These are phyloP conservation scores for Galeopsis tetrahit DNA, from an alignment of 257 asterid genomes.

Conservation along the genomic window DNA sequence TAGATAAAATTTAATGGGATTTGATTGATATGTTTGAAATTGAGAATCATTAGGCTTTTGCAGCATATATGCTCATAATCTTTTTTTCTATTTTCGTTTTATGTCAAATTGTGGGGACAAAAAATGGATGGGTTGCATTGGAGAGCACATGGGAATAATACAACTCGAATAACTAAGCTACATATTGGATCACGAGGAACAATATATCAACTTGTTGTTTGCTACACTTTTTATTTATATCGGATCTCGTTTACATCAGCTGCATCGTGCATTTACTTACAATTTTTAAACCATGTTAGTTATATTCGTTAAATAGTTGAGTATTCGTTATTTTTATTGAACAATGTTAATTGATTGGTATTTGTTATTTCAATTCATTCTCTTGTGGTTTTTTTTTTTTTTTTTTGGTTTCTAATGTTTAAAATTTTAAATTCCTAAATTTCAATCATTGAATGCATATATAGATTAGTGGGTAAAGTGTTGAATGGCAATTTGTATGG, in stretches of 20 bases:
- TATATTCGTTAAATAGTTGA: too few species aligned
- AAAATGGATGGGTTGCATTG: conserved; percentile 25
- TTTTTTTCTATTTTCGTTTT: background rate
- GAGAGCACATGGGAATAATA: background rate
- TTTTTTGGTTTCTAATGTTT: background rate
- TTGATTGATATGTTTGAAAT: conserved; percentile 20
- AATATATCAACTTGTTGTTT: conserved; percentile 21
- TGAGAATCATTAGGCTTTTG: conserved; percentile 16
- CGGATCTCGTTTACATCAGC: too few species aligned
- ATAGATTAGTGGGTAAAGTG: background rate
- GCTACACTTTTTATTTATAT: conserved; percentile 14
- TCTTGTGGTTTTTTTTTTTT: background rate
- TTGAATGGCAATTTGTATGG: background rate
- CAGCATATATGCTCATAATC: conserved; percentile 23
- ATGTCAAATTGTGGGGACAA: conserved; percentile 33
- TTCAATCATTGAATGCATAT: background rate
- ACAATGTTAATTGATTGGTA: too few species aligned
- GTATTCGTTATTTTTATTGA: too few species aligned
- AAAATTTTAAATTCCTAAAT: background rate
- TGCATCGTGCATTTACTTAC: too few species aligned
- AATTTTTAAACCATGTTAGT: too few species aligned
- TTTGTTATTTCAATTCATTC: too few species aligned
- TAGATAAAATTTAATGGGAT: conserved; percentile 25
- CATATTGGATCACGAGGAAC: conserved; percentile 20
- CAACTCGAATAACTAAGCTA: conserved; percentile 22